phyloP scores from a whole-genome alignment of 148 eudicot genomes.

The Vaccinium corymbosum region DNA sequence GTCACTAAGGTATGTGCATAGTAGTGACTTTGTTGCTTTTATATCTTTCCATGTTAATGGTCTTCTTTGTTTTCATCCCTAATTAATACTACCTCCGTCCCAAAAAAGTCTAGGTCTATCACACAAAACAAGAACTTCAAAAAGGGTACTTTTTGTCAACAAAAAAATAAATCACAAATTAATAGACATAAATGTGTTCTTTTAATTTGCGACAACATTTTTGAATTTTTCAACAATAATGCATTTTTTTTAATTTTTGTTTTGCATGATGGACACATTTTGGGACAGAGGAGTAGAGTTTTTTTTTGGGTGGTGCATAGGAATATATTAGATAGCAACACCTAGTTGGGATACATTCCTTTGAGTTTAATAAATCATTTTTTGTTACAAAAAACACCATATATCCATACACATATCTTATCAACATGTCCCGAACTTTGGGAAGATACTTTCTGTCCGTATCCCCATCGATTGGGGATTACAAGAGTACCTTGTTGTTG shows the following conservation, averaged over 20 bases:
- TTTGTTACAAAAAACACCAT: not conserved
- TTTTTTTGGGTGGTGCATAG: not conserved
- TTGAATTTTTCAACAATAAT: no score
- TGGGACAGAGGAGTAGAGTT: no score
- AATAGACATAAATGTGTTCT: no score
- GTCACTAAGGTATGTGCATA: conserved; percentile 69
- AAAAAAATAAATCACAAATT: no score
- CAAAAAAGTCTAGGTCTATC: no score
- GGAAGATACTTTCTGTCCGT: not conserved
- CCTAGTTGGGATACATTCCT: not conserved
- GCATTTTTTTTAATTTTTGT: no score
- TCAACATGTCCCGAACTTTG: not conserved
- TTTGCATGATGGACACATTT: no score
- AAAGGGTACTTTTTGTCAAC: no score
- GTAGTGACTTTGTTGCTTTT: not conserved
- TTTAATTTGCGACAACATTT: no score
- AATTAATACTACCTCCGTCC: not conserved
- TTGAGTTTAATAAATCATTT: not conserved
- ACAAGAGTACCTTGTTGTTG: not conserved
- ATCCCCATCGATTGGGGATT: not conserved
- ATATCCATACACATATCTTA: not conserved
- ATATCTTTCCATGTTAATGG: not conserved
- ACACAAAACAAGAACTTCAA: no score
- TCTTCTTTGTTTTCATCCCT: not conserved
- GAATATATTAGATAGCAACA: not conserved